These are phyloP conservation scores for Linnemannia exigua DNA, from an alignment of 192 early-diverging fungal genomes.

Conservation along the genomic window DNA sequence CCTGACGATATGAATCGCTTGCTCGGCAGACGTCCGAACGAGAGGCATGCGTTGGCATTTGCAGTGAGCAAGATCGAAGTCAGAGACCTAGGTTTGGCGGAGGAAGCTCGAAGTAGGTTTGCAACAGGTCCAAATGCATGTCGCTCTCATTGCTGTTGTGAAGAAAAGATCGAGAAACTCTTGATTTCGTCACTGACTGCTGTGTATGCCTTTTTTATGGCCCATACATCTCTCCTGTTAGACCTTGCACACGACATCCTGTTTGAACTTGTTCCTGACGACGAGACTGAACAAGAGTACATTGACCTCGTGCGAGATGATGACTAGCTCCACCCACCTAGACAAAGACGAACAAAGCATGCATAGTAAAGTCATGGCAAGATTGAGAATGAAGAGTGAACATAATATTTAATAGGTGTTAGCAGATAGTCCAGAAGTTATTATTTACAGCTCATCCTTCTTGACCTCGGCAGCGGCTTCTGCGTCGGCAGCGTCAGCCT, in stretches of 20 bases:
- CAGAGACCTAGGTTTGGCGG: conserved; percentile 18
- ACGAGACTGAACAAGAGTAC: conserved; percentile 20
- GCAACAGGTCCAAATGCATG: neutral
- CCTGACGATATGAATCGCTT: conserved; percentile 4
- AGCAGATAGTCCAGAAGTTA: neutral
- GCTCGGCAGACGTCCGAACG: conserved; percentile 3
- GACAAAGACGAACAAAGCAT: neutral
- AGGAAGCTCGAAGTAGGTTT: conserved; percentile 17
- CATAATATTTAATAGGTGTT: neutral
- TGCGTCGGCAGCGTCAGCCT: neutral
- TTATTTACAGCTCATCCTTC: conserved; percentile 47
- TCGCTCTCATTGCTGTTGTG: neutral
- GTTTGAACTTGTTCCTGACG: conserved; percentile 13
- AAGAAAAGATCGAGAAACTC: neutral
- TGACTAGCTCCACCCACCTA: neutral
- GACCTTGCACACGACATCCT: conserved; percentile 29
- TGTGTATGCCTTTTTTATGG: neutral
- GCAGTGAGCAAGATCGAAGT: conserved; percentile 18
- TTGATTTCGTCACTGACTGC: neutral
- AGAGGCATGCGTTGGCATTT: conserved; percentile 23
- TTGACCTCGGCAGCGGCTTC: neutral
- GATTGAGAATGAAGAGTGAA: neutral
- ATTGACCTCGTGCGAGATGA: neutral
- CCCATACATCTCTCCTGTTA: neutral
- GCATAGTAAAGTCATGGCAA: neutral